Percentiles rank a stretch among this genome's conserved stretches.
These are phyloP conservation scores for Sphaerulina musiva DNA, from an alignment of 2,329 filamentous ascomycete species.

Conservation along the genomic window DNA sequence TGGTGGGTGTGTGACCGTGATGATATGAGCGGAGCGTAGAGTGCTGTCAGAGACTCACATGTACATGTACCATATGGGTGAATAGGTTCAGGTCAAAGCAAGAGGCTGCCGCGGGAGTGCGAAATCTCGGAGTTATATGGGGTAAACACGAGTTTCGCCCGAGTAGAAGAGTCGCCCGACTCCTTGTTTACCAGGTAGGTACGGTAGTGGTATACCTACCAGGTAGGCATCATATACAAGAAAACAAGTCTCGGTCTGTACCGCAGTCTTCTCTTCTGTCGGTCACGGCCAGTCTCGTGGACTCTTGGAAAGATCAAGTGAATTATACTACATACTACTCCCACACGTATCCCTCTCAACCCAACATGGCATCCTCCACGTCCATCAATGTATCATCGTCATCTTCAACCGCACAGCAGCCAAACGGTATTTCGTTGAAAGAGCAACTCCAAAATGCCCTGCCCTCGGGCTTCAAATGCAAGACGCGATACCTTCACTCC, in stretches of 20 bases:
- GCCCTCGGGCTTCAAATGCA: slow-evolving; percentile 53
- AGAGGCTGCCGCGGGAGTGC: too few species aligned
- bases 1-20: neutral
- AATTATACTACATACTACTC: neutral
- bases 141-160: neutral
- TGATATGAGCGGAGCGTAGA: neutral
- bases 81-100: too few species aligned
- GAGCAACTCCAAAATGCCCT: slow-evolving; percentile 48
- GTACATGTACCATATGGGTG: too few species aligned
- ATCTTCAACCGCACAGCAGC: neutral
- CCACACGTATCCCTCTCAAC: neutral
- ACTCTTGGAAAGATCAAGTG: neutral
- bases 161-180: neutral
- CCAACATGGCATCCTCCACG: slow-evolving; percentile 5
- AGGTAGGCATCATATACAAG: too few species aligned
- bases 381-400: neutral
- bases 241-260: too few species aligned
- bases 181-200: too few species aligned
- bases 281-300: neutral
- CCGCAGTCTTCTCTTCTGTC: too few species aligned
- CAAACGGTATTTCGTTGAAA: slow-evolving; percentile 18
- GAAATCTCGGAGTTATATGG: too few species aligned
- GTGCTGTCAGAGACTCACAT: neutral
- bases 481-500: slow-evolving; percentile 80
- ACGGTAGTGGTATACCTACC: too few species aligned